Percentiles rank a stretch among this genome's conserved stretches.
Evolutionary conservation across 2,329 filamentous ascomycete genomes (phyloP).

Genomic region (Stachybotrys chartarum): DNA sequence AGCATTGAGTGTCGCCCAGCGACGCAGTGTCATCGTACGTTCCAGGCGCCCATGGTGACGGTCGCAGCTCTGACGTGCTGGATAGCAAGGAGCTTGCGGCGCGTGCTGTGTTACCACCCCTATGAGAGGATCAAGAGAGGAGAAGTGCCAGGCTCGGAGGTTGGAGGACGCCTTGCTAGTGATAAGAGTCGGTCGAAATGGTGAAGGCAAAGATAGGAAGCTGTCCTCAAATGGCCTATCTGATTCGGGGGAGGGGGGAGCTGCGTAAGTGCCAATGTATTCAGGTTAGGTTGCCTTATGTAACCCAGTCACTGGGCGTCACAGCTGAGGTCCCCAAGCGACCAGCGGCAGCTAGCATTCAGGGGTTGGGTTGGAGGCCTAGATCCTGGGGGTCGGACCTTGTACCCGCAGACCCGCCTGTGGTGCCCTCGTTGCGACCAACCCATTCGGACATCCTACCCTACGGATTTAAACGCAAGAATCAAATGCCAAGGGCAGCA

Average conservation of each 20-base stretch:
- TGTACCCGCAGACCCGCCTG: background rate
- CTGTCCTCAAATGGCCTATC: background rate
- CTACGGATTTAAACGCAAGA: too few relatives aligned
- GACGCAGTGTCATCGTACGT: constrained; percentile 19
- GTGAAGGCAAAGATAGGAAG: background rate
- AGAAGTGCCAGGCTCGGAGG: background rate
- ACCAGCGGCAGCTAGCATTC: background rate
- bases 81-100: background rate
- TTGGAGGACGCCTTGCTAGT: background rate
- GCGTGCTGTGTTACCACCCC: background rate
- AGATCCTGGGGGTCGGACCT: background rate
- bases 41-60: constrained; percentile 31
- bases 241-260: background rate
- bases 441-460: too few relatives aligned
- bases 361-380: background rate
- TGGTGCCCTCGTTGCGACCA: too few relatives aligned
- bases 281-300: background rate
- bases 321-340: too few relatives aligned
- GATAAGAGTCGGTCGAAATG: background rate
- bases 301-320: background rate
- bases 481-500: too few relatives aligned
- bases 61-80: constrained; percentile 6
- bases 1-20: too few relatives aligned
- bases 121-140: background rate
- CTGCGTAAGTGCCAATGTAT: background rate